Evolutionary conservation across 495 filamentous ascomycete genomes (phyloP).

Genomic region (Parachaetomium inaequale): DNA sequence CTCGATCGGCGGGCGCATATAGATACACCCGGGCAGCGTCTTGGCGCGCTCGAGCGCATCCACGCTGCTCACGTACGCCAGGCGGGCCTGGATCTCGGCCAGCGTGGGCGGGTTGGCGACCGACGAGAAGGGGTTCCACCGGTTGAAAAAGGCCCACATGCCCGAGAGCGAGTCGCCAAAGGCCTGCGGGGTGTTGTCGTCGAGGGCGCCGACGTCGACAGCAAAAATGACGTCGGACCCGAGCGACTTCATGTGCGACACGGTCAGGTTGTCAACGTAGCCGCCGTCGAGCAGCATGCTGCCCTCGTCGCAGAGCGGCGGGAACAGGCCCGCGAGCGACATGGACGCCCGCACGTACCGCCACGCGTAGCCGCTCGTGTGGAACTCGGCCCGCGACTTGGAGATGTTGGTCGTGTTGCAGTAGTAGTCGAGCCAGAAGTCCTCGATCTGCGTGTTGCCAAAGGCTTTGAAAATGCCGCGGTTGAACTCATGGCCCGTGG

Average conservation of each 20-base stretch:
- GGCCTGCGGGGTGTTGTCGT: constrained; percentile 83
- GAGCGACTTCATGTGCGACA: constrained; percentile 92
- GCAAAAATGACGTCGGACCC: constrained; percentile 94
- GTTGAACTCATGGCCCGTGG: constrained; percentile 98
- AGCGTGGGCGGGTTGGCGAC: constrained; percentile 89
- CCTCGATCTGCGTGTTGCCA: constrained; percentile 92
- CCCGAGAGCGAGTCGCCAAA: constrained; percentile 96
- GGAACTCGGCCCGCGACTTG: constrained; percentile 81
- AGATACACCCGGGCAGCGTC: constrained; percentile 77
- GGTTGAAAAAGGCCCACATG: constrained; percentile 86
- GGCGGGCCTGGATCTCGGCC: constrained; percentile 88
- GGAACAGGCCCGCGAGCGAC: constrained; percentile 88
- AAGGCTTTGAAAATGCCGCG: constrained; percentile 99
- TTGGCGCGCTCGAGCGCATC: constrained; percentile 95
- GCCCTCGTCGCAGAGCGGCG: constrained; percentile 93
- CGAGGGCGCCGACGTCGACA: constrained; percentile 85
- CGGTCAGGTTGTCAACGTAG: constrained; percentile 95
- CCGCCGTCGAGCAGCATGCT: constrained; percentile 94
- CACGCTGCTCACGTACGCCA: constrained; percentile 90
- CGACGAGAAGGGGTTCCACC: constrained; percentile 92
- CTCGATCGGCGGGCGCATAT: constrained; percentile 94
- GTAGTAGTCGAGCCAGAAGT: constrained; percentile 98
- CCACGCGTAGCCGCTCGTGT: constrained; percentile 95
- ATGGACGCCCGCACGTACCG: constrained; percentile 93
- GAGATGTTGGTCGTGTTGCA: constrained; percentile 98